phyloP scores from a whole-genome alignment of 192 early-diverging fungal genomes.

The Rhizophagus sp. region DNA sequence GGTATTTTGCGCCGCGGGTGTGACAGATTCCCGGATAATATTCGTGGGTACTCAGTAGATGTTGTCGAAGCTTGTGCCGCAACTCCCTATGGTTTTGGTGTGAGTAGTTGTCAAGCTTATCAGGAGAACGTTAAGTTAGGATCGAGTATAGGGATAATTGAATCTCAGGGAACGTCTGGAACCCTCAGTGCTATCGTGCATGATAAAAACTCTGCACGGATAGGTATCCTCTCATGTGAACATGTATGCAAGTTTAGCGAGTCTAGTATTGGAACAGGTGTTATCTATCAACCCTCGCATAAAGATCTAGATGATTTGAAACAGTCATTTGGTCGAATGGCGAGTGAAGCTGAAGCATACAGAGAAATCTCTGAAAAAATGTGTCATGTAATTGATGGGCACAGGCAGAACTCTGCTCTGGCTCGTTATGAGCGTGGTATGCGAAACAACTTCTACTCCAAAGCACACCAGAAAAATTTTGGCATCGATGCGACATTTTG shows the following conservation, averaged over 20 bases:
- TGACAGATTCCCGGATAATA: neutral
- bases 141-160: neutral
- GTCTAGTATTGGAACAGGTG: neutral
- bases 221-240: constrained; percentile 14
- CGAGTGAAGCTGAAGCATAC: too few species aligned
- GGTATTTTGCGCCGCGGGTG: neutral
- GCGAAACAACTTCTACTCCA: too few species aligned
- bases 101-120: neutral
- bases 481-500: neutral
- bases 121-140: neutral
- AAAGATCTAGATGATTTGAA: neutral
- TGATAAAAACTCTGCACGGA: neutral
- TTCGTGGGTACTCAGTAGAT: neutral
- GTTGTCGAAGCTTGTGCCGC: neutral
- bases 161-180: neutral
- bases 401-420: too few species aligned
- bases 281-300: neutral
- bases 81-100: constrained; percentile 17
- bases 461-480: too few species aligned
- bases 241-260: constrained; percentile 20
- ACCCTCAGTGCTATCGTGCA: constrained; percentile 1
- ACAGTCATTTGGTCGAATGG: neutral
- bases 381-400: too few species aligned
- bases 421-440: too few species aligned
- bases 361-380: too few species aligned